Evolutionary conservation across 768 basidiomycete genomes (phyloP).

Genomic region (Sistotremastrum suecicum): DNA sequence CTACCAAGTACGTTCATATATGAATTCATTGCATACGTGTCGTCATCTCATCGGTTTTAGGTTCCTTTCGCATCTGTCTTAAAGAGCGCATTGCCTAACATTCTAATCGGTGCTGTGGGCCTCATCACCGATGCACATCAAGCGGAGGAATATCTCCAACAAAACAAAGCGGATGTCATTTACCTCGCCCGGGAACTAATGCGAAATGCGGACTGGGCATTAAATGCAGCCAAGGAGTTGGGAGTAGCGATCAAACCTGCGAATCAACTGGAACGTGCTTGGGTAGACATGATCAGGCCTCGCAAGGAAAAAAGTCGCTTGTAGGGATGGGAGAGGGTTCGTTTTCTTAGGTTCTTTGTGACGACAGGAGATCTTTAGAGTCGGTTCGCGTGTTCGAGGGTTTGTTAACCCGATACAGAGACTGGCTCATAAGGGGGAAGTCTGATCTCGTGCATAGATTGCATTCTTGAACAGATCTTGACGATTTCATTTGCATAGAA

Average conservation of each 20-base stretch:
- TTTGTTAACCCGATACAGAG: too few species aligned
- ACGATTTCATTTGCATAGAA: too few species aligned
- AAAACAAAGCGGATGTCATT: constrained; percentile 55
- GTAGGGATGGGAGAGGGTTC: too few species aligned
- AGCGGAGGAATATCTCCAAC: constrained; percentile 48
- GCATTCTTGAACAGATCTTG: too few species aligned
- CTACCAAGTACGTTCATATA: constrained; percentile 37
- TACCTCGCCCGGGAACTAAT: constrained; percentile 55
- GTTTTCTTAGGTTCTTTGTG: too few species aligned
- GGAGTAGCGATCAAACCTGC: constrained; percentile 54
- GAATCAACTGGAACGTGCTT: constrained; percentile 57
- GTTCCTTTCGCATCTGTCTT: constrained; percentile 55
- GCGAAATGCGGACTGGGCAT: constrained; percentile 49
- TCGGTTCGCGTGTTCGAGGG: too few species aligned
- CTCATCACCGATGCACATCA: constrained; percentile 50
- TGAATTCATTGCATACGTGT: neutral
- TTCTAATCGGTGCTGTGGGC: constrained; percentile 53
- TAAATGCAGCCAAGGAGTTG: constrained; percentile 47
- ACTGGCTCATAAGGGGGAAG: too few species aligned
- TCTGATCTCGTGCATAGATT: too few species aligned
- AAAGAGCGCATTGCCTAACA: constrained; percentile 42
- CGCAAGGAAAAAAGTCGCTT: neutral
- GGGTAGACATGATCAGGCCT: constrained; percentile 24
- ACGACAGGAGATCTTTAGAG: too few species aligned
- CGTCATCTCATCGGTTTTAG: constrained; percentile 16